Percentiles rank a stretch among this genome's conserved stretches.
phyloP scores from a whole-genome alignment of 2,329 filamentous ascomycete species.

The Colletotrichum orchidophilum region DNA sequence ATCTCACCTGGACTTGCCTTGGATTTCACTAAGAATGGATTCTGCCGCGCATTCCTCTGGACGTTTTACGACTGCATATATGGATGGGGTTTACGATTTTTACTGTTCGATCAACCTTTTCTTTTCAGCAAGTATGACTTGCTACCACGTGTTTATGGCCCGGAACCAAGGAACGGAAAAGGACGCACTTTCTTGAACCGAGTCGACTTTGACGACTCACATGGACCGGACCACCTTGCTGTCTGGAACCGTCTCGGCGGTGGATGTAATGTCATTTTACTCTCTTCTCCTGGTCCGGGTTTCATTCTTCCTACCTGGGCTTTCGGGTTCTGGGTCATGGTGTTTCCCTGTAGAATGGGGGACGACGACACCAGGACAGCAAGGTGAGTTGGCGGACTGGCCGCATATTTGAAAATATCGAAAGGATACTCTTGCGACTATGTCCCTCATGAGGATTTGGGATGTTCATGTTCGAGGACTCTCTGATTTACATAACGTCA shows the following conservation, averaged over 20 bases:
- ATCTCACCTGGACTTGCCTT: conserved; percentile 12
- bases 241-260: conserved; percentile 28
- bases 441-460: background rate
- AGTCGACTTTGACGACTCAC: conserved; percentile 13
- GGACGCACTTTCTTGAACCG: conserved; percentile 15
- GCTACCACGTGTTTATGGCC: conserved; percentile 26
- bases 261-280: conserved; percentile 30
- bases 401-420: conserved; percentile 24
- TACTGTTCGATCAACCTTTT: conserved; percentile 26
- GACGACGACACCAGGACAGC: conserved; percentile 34
- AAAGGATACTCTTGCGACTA: conserved; percentile 3
- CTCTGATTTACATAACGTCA: conserved; percentile 15
- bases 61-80: conserved; percentile 36
- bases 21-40: conserved; percentile 24
- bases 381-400: conserved; percentile 35
- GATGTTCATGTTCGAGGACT: background rate
- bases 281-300: conserved; percentile 29
- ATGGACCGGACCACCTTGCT: conserved; percentile 31
- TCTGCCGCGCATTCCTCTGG: conserved; percentile 27
- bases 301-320: conserved; percentile 30
- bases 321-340: conserved; percentile 31
- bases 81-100: conserved; percentile 34
- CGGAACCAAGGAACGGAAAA: conserved; percentile 32
- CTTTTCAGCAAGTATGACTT: conserved; percentile 26
- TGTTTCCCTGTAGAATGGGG: conserved; percentile 29